A percentile compares a stretch with the other conserved stretches of the same genome.
phyloP scores from a whole-genome alignment of 805 yeast species.

The Yarrowia yakushimensis region DNA sequence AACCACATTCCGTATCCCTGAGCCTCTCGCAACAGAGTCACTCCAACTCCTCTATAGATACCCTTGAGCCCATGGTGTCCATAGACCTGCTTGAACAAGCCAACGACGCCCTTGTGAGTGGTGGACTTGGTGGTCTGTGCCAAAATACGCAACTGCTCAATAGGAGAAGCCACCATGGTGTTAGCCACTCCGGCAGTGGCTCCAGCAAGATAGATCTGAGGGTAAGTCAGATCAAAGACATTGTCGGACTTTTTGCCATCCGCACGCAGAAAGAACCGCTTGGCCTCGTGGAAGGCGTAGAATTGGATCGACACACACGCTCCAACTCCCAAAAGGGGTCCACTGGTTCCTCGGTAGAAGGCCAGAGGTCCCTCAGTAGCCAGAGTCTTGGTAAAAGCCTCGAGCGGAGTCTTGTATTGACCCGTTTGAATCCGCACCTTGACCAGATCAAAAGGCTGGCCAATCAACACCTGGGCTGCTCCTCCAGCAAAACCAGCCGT shows the following conservation, averaged over 20 bases:
- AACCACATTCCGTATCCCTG: constrained; percentile 79
- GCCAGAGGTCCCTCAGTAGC: constrained; percentile 60
- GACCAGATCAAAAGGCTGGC: constrained; percentile 68
- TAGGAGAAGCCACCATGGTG: constrained; percentile 59
- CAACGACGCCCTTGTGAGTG: constrained; percentile 27
- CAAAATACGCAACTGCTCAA: constrained; percentile 62
- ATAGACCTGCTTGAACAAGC: constrained; percentile 45
- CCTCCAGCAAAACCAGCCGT: constrained; percentile 55
- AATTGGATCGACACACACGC: constrained; percentile 67
- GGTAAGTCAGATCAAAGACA: constrained; percentile 42
- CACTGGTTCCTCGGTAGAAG: constrained; percentile 63
- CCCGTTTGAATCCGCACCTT: constrained; percentile 72
- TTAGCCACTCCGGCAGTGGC: constrained; percentile 66
- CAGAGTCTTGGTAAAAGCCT: constrained; percentile 52
- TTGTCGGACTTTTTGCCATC: constrained; percentile 31
- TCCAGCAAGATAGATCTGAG: constrained; percentile 59
- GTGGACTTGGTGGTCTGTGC: constrained; percentile 46
- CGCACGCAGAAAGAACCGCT: constrained; percentile 49
- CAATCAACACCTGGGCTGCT: constrained; percentile 53
- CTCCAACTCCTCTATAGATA: constrained; percentile 51
- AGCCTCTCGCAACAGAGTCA: constrained; percentile 57
- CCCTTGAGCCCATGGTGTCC: constrained; percentile 50
- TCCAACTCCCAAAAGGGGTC: constrained; percentile 67
- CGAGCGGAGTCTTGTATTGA: constrained; percentile 50
- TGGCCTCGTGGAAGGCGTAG: constrained; percentile 68